Percentiles rank a stretch among this genome's conserved stretches.
These are phyloP conservation scores for Eragrostis tef DNA, from an alignment of 202 grass and related monocot genomes.

Conservation along the genomic window DNA sequence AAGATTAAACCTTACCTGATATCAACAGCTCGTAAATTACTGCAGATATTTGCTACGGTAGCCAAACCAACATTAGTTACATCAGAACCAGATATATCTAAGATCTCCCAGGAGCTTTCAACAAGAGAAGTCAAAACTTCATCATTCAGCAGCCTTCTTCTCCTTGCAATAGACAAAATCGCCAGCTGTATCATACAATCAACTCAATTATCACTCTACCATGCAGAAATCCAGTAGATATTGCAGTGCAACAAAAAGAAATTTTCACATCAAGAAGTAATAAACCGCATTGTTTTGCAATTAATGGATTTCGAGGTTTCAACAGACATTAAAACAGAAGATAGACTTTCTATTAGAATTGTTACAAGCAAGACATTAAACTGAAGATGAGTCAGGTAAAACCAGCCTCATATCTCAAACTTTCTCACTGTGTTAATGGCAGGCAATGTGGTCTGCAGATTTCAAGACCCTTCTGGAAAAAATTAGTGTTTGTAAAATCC, in stretches of 20 bases:
- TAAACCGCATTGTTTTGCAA: background rate
- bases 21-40: slow-evolving; percentile 77
- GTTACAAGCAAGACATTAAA: slow-evolving; percentile 22
- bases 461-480: background rate
- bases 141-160: slow-evolving; percentile 77
- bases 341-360: background rate
- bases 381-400: background rate
- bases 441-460: background rate
- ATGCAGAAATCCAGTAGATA: slow-evolving; percentile 11
- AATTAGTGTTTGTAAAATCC: background rate
- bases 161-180: slow-evolving; percentile 83
- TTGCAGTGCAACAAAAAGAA: background rate
- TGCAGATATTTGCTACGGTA: slow-evolving; percentile 68
- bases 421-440: background rate
- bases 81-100: slow-evolving; percentile 93
- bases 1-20: slow-evolving; percentile 65
- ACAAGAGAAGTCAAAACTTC: slow-evolving; percentile 70
- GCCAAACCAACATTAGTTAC: slow-evolving; percentile 69
- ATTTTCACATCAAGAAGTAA: background rate
- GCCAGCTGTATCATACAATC: slow-evolving; percentile 67
- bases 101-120: slow-evolving; percentile 81
- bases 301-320: background rate
- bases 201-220: slow-evolving; percentile 39
- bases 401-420: background rate
- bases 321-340: slow-evolving; percentile 19